phyloP scores from a whole-genome alignment of 2,329 filamentous ascomycete species.

The Exophiala sp. region DNA sequence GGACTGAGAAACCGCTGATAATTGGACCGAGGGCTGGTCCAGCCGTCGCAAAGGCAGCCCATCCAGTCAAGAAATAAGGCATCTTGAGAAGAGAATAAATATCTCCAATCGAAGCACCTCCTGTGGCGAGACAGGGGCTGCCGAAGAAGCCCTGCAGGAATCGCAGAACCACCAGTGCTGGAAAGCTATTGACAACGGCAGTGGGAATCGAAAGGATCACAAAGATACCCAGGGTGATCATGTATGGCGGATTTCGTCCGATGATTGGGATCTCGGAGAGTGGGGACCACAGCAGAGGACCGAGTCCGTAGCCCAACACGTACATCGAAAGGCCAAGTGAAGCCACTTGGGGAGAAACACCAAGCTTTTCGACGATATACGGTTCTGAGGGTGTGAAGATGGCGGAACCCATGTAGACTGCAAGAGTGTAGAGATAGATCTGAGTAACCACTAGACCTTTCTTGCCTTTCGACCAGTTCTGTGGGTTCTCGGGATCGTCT shows the following conservation, averaged over 20 bases:
- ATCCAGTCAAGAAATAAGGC: conserved; percentile 58
- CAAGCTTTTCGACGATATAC: conserved; percentile 21
- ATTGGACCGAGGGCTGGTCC: conserved; percentile 59
- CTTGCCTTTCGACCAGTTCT: conserved; percentile 29
- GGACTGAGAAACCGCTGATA: conserved; percentile 59
- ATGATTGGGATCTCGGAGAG: conserved; percentile 64
- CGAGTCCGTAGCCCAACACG: conserved; percentile 29
- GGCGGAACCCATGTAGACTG: conserved; percentile 28
- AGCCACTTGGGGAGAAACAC: conserved; percentile 19
- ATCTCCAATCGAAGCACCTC: conserved; percentile 45
- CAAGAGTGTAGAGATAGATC: conserved; percentile 29
- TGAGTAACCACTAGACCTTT: conserved; percentile 26
- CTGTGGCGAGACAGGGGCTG: conserved; percentile 62
- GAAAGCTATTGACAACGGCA: conserved; percentile 59
- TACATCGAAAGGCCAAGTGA: conserved; percentile 27
- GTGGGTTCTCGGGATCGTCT: conserved; percentile 30
- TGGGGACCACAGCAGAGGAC: conserved; percentile 52
- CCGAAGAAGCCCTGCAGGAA: conserved; percentile 67
- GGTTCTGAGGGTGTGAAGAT: conserved; percentile 27
- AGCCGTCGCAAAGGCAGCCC: conserved; percentile 47
- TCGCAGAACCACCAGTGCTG: conserved; percentile 61
- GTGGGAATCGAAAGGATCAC: conserved; percentile 65
- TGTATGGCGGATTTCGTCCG: conserved; percentile 66
- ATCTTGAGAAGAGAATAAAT: conserved; percentile 53
- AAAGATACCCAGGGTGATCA: conserved; percentile 65